Percentiles rank a stretch among this genome's conserved stretches.
Conservation (phyloP, 352 stramenopile species). For the Phytophthora cajani region DNA sequence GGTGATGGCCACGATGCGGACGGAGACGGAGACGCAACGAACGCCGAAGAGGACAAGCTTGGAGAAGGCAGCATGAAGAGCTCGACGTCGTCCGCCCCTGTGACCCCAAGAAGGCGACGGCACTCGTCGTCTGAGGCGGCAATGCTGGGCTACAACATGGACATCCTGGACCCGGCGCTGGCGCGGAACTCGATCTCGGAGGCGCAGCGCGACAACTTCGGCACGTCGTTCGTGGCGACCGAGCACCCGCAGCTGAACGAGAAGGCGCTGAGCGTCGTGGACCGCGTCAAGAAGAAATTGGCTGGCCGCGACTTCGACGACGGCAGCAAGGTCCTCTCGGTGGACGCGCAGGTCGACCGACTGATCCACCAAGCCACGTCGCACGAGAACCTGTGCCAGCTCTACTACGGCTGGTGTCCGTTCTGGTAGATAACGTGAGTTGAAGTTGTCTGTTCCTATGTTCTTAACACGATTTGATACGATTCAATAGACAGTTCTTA, state of each 20-base stretch:
- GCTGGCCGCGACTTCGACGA: constrained; percentile 97
- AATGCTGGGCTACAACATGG: constrained; percentile 72
- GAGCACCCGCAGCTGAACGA: constrained; percentile 87
- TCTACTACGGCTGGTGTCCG: constrained; percentile 99
- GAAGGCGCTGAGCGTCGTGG: constrained; percentile 95
- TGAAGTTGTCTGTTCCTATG: background rate
- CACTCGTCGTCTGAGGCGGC: constrained; percentile 67
- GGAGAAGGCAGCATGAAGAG: constrained; percentile 63
- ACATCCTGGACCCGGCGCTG: constrained; percentile 61
- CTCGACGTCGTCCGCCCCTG: constrained; percentile 48
- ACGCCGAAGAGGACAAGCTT: constrained; percentile 47
- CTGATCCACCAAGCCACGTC: constrained; percentile 99
- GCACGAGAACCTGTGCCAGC: constrained; percentile 98
- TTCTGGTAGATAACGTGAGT: constrained; percentile 69
- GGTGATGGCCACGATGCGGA: constrained; percentile 29
- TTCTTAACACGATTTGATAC: constrained; percentile 1
- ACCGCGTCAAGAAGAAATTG: constrained; percentile 99
- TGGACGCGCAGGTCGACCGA: constrained; percentile 96
- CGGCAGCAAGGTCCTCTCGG: constrained; percentile 76
- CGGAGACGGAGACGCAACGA: constrained; percentile 24
- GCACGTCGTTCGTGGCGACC: constrained; percentile 57
- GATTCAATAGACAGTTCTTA: constrained; percentile 2
- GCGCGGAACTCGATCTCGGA: constrained; percentile 74
- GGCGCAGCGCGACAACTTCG: constrained; percentile 53
- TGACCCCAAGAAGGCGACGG: constrained; percentile 53